These are phyloP conservation scores for Fraxinus greggii DNA, from an alignment of 305 asterid genomes.

Conservation along the genomic window DNA sequence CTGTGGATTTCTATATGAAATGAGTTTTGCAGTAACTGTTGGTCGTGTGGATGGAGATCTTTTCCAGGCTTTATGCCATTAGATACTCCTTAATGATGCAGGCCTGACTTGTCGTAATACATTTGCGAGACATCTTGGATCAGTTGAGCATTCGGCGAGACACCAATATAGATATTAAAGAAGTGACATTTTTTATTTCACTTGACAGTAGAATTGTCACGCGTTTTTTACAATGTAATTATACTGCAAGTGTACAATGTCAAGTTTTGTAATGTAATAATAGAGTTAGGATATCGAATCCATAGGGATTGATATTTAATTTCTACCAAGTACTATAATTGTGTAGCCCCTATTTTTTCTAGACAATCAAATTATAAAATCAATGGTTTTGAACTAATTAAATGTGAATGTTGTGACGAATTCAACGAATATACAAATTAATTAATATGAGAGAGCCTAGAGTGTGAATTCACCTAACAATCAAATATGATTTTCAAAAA, in stretches of 20 bases:
- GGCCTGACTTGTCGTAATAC: neutral
- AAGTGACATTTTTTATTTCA: slow-evolving; percentile 2
- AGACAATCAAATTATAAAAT: too few species aligned
- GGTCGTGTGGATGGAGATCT: slow-evolving; percentile 17
- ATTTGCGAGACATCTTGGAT: slow-evolving; percentile 14
- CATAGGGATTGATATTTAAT: neutral
- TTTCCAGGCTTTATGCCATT: slow-evolving; percentile 4
- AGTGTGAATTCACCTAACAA: neutral
- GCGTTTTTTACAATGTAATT: neutral
- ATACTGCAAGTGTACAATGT: neutral
- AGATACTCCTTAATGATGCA: slow-evolving; percentile 18
- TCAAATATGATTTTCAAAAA: neutral
- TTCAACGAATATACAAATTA: neutral
- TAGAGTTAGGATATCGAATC: neutral
- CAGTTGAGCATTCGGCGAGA: neutral
- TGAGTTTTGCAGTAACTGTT: neutral
- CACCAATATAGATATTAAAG: slow-evolving; percentile 1
- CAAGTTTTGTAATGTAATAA: neutral
- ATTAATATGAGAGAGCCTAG: neutral
- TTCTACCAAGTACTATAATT: neutral
- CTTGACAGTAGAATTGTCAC: neutral
- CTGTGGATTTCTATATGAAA: neutral
- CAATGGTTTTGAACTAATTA: neutral
- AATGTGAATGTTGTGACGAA: neutral
- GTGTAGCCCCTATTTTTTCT: neutral